Conservation (phyloP, 768 basidiomycete species). For the Neoboletus subvelutipes region DNA sequence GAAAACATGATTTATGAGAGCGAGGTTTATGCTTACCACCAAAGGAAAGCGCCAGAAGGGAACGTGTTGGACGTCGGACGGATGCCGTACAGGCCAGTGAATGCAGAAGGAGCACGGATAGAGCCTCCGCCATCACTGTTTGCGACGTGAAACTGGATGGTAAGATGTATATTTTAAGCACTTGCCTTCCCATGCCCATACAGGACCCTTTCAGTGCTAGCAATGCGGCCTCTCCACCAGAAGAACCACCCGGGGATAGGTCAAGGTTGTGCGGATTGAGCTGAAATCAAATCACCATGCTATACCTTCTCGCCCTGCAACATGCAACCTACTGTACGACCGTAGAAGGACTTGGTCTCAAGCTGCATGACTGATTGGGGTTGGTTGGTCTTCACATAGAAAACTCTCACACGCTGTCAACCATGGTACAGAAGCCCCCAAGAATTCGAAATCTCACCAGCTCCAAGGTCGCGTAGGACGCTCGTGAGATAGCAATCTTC, state of each 20-base stretch:
- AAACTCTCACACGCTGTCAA: conserved; percentile 28
- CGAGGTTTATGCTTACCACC: conserved; percentile 20
- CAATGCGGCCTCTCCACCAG: conserved; percentile 52
- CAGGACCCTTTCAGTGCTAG: conserved; percentile 46
- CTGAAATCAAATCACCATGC: conserved; percentile 19
- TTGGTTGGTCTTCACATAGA: conserved; percentile 44
- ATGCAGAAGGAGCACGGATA: conserved; percentile 39
- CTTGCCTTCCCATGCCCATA: conserved; percentile 43
- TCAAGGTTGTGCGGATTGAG: conserved; percentile 46
- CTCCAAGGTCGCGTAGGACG: conserved; percentile 42
- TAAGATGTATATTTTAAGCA: conserved; percentile 8
- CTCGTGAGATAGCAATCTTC: conserved; percentile 33
- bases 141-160: neutral
- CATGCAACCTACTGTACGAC: conserved; percentile 25
- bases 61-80: conserved; percentile 38
- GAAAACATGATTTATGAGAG: conserved; percentile 4
- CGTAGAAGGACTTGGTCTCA: conserved; percentile 34
- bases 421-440: conserved; percentile 1
- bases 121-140: conserved; percentile 37
- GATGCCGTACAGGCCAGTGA: conserved; percentile 42
- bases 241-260: conserved; percentile 50
- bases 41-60: conserved; percentile 15
- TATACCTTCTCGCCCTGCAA: fast-evolving
- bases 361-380: conserved; percentile 44
- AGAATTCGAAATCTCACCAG: conserved; percentile 27